A percentile compares a stretch with the other conserved stretches of the same genome.
Evolutionary conservation across 768 basidiomycete genomes (phyloP).

Genomic region (Phylloporus sp.): DNA sequence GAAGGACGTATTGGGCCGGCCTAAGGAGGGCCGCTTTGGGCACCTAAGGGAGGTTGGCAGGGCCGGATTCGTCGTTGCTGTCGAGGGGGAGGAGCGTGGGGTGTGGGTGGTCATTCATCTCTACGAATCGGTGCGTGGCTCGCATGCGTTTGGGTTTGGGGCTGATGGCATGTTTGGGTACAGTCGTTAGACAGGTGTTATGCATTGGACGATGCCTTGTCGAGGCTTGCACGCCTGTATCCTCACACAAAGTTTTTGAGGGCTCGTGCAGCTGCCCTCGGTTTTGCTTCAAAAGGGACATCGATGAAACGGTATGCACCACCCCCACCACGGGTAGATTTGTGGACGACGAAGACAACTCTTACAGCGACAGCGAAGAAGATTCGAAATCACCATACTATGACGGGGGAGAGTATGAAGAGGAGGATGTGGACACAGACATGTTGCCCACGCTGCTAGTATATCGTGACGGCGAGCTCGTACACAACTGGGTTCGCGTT

Average conservation of each 20-base stretch:
- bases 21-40: slow-evolving; percentile 60
- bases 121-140: slow-evolving; percentile 60
- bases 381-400: slow-evolving; percentile 29
- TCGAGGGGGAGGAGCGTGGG: slow-evolving; percentile 65
- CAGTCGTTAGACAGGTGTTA: slow-evolving; percentile 78
- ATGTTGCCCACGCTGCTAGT: slow-evolving; percentile 79
- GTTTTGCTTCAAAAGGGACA: slow-evolving; percentile 51
- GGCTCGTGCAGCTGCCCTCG: slow-evolving; percentile 69
- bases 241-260: slow-evolving; percentile 80
- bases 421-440: slow-evolving; percentile 70
- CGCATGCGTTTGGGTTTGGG: neutral
- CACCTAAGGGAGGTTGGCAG: slow-evolving; percentile 78
- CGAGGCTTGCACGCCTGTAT: slow-evolving; percentile 64
- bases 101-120: slow-evolving; percentile 86
- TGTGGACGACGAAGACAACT: slow-evolving; percentile 52
- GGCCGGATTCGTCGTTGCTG: slow-evolving; percentile 66
- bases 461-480: slow-evolving; percentile 78
- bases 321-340: slow-evolving; percentile 15
- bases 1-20: slow-evolving; percentile 45
- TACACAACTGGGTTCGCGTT: slow-evolving; percentile 85
- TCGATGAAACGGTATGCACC: slow-evolving; percentile 15
- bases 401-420: no score
- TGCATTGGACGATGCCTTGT: slow-evolving; percentile 60
- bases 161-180: slow-evolving; percentile 4
- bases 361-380: slow-evolving; percentile 37